A percentile compares a stretch with the other conserved stretches of the same genome.
Conservation (phyloP, 305 asterid species). For the Coffea humblotiana region DNA sequence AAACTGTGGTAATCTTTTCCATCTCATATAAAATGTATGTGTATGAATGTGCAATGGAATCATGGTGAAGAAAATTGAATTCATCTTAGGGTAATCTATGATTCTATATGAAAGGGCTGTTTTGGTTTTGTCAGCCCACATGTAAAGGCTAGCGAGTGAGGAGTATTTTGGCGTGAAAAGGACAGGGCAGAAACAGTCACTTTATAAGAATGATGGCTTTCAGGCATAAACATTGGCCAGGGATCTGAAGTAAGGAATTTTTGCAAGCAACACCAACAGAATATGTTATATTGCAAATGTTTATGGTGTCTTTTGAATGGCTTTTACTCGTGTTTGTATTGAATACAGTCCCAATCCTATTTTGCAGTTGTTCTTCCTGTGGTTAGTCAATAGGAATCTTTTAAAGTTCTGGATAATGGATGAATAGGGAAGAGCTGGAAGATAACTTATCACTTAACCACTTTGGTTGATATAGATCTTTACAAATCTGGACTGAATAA, state of each 20-base stretch:
- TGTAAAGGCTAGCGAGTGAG: neutral
- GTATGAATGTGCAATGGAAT: neutral
- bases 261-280: neutral
- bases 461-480: too few species aligned
- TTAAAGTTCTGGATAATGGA: too few species aligned
- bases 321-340: too few species aligned
- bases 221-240: neutral
- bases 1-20: neutral
- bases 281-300: neutral
- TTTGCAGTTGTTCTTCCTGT: too few species aligned
- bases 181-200: neutral
- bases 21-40: neutral
- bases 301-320: too few species aligned
- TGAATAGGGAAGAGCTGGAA: too few species aligned
- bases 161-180: neutral
- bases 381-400: too few species aligned
- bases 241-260: neutral
- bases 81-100: neutral
- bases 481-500: too few species aligned
- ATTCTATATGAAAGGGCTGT: neutral
- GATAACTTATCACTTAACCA: too few species aligned
- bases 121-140: neutral
- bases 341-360: too few species aligned
- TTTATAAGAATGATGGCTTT: neutral
- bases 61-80: neutral